Percentiles rank a stretch among this genome's conserved stretches.
phyloP scores from a whole-genome alignment of 805 yeast genomes.

The Cyberlindnera subsufficiens region DNA sequence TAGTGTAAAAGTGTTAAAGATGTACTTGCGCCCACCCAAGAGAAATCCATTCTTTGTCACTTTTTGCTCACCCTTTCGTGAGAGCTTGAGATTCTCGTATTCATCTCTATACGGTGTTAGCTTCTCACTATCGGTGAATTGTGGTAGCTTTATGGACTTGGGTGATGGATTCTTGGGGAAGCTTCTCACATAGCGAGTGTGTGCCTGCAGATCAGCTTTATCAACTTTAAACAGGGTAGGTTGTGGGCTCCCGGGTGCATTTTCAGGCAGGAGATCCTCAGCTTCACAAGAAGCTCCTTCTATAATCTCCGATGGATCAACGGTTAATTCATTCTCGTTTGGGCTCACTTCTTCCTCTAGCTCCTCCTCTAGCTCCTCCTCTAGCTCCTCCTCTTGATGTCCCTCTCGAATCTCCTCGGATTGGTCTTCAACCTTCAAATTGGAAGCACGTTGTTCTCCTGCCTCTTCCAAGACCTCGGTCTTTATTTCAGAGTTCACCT shows the following conservation, averaged over 20 bases:
- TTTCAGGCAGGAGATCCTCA: conserved; percentile 16
- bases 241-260: conserved; percentile 20
- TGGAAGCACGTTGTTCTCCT: background rate
- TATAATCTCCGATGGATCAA: background rate
- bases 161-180: conserved; percentile 11
- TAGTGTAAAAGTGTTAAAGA: conserved; percentile 34
- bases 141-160: conserved; percentile 7
- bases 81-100: conserved; percentile 25
- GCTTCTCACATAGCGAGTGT: conserved; percentile 5
- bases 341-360: background rate
- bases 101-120: conserved; percentile 26
- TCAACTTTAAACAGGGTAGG: conserved; percentile 17
- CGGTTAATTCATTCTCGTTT: background rate
- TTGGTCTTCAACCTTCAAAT: background rate
- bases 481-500: background rate
- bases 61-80: conserved; percentile 41
- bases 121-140: conserved; percentile 11
- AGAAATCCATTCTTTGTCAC: conserved; percentile 34
- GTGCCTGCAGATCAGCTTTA: conserved; percentile 8
- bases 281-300: conserved; percentile 1
- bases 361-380: background rate
- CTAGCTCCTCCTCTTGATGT: background rate
- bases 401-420: too few species aligned
- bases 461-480: background rate
- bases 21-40: conserved; percentile 32